Evolutionary conservation across 1,284 basidiomycete genomes (phyloP).

Genomic region (Bjerkandera adusta): DNA sequence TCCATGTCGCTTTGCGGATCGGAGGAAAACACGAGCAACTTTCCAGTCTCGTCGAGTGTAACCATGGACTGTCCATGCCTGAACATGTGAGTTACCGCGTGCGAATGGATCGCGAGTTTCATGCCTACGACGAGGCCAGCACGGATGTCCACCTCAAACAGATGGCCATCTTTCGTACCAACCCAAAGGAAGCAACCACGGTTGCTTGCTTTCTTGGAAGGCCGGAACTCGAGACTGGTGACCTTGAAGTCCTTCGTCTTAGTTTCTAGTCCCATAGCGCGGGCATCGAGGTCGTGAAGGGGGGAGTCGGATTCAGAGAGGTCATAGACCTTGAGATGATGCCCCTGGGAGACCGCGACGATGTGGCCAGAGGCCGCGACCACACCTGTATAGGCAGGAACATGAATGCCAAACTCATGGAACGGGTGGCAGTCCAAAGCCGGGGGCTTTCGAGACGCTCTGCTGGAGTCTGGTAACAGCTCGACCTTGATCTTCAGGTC

Average conservation of each 20-base stretch:
- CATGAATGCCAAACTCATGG: constrained; percentile 47
- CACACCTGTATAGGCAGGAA: constrained; percentile 54
- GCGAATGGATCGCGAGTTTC: constrained; percentile 62
- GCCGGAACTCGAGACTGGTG: constrained; percentile 75
- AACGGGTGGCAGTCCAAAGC: constrained; percentile 40
- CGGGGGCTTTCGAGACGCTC: constrained; percentile 81
- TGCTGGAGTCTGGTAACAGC: constrained; percentile 77
- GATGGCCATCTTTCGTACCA: constrained; percentile 85
- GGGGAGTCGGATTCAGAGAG: constrained; percentile 46
- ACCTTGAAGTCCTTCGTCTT: constrained; percentile 67
- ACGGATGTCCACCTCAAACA: constrained; percentile 78
- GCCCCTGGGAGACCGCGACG: constrained; percentile 59
- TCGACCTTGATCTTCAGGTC: constrained; percentile 43
- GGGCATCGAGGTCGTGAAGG: constrained; percentile 56
- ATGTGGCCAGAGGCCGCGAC: constrained; percentile 61
- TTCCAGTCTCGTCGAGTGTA: constrained; percentile 81
- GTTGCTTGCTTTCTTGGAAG: constrained; percentile 37
- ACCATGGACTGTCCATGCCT: constrained; percentile 68
- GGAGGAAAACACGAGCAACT: constrained; percentile 70
- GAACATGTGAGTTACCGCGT: constrained; percentile 71
- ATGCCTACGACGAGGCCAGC: constrained; percentile 54
- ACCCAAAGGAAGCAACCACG: constrained; percentile 67
- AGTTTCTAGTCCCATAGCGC: constrained; percentile 50
- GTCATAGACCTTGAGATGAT: constrained; percentile 68
- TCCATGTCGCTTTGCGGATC: constrained; percentile 35